Percentiles rank a stretch among this genome's conserved stretches.
These are phyloP conservation scores for Euphorbia lathyris DNA, from an alignment of 345 rosid species.

Conservation along the genomic window DNA sequence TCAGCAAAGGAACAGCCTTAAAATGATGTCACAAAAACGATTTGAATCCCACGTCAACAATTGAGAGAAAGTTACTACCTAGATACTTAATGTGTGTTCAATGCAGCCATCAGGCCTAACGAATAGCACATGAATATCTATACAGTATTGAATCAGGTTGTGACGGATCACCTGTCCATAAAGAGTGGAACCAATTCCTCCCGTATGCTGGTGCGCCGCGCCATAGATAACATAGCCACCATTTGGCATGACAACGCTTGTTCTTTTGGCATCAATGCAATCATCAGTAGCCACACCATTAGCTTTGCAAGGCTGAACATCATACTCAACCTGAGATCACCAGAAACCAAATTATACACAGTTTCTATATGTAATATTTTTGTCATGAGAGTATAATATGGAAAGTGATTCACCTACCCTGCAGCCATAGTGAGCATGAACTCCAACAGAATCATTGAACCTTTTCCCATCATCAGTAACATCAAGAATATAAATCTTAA, in stretches of 20 bases:
- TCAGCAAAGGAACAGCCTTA: no score
- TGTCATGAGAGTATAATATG: no score
- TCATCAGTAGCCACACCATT: slow-evolving; percentile 14
- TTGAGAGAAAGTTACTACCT: no score
- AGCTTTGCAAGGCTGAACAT: slow-evolving; percentile 49
- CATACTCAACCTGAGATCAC: slow-evolving; percentile 57
- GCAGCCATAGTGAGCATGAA: slow-evolving; percentile 44
- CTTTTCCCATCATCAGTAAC: slow-evolving; percentile 62
- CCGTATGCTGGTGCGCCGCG: slow-evolving; percentile 78
- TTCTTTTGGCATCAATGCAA: slow-evolving; percentile 49
- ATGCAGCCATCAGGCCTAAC: no score
- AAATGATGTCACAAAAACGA: no score
- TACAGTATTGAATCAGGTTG: background rate
- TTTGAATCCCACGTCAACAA: no score
- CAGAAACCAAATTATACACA: slow-evolving; percentile 7
- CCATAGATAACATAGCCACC: slow-evolving; percentile 77
- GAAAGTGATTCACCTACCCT: slow-evolving; percentile 33
- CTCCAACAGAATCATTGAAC: slow-evolving; percentile 29
- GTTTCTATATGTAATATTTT: background rate
- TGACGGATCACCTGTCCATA: slow-evolving; percentile 55
- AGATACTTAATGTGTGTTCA: no score
- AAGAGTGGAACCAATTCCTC: slow-evolving; percentile 65
- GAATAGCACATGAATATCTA: no score
- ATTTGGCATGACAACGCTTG: slow-evolving; percentile 51
- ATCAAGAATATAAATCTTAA: slow-evolving; percentile 61